phyloP scores from a whole-genome alignment of 2,329 filamentous ascomycete species.

The Emmonsiellopsis sp. region DNA sequence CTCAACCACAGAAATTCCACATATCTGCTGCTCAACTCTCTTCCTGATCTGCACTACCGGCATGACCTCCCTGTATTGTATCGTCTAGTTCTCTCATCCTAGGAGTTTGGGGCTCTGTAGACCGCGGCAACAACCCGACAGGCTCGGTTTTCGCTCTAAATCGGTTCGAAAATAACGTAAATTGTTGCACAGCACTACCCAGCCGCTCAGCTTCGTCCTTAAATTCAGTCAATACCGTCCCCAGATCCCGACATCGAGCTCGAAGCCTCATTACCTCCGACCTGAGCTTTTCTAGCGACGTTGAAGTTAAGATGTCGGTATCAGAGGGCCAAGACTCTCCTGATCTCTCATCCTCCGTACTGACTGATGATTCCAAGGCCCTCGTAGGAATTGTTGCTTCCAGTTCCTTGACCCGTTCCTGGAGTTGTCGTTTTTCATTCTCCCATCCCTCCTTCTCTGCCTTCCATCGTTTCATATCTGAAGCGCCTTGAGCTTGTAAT shows the following conservation, averaged over 20 bases:
- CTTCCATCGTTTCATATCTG: conserved; percentile 35
- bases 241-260: neutral
- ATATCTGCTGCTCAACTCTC: no score
- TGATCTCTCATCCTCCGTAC: neutral
- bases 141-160: neutral
- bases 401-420: conserved; percentile 26
- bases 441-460: conserved; percentile 28
- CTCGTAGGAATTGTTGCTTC: conserved; percentile 12
- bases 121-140: no score
- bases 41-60: no score
- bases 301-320: neutral
- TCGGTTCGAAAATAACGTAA: neutral
- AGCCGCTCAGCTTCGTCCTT: neutral
- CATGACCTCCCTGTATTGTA: no score
- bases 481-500: conserved; percentile 35
- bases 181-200: neutral
- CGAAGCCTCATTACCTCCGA: neutral
- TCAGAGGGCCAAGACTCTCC: neutral
- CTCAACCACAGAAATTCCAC: no score
- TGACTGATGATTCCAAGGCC: neutral
- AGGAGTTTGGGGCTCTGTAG: no score
- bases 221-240: neutral
- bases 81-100: no score
- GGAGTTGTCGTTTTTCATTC: conserved; percentile 22
- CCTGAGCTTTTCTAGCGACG: neutral